Percentiles rank a stretch among this genome's conserved stretches.
phyloP scores from a whole-genome alignment of 805 yeast species.

The Torulaspora microellipsoides region DNA sequence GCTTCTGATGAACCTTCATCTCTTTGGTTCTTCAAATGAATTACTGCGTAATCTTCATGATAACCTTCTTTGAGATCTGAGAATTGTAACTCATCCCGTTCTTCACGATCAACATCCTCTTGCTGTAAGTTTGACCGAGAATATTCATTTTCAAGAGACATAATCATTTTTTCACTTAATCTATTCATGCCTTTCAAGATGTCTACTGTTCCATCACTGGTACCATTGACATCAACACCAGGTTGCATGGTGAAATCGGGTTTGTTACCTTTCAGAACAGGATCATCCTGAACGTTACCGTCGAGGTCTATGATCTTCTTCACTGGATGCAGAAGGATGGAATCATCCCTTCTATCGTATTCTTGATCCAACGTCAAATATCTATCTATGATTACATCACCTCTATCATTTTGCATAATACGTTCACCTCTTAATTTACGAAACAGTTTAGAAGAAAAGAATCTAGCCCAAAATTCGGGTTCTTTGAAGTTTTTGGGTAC shows the following conservation, averaged over 20 bases:
- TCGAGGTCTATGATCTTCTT: slow-evolving; percentile 70
- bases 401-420: slow-evolving; percentile 66
- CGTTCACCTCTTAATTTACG: slow-evolving; percentile 86
- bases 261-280: slow-evolving; percentile 67
- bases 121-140: slow-evolving; percentile 35
- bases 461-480: slow-evolving; percentile 94
- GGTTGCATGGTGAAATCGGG: slow-evolving; percentile 88
- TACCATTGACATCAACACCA: slow-evolving; percentile 44
- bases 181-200: slow-evolving; percentile 86
- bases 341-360: slow-evolving; percentile 43
- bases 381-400: slow-evolving; percentile 80
- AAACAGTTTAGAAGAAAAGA: slow-evolving; percentile 85
- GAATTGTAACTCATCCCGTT: slow-evolving; percentile 45
- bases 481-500: slow-evolving; percentile 81
- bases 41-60: slow-evolving; percentile 49
- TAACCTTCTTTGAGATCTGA: slow-evolving; percentile 48
- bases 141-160: slow-evolving; percentile 44
- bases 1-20: slow-evolving; percentile 23
- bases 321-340: slow-evolving; percentile 43
- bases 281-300: slow-evolving; percentile 78
- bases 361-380: slow-evolving; percentile 71
- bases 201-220: slow-evolving; percentile 60
- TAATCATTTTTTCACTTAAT: slow-evolving; percentile 75
- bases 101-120: slow-evolving; percentile 37
- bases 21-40: slow-evolving; percentile 32